Evolutionary conservation across 371 early-diverging fungal genomes (phyloP), one percentile per base, ranked within the genome.

Genomic region (Rhizopus arrhizus): DNA sequence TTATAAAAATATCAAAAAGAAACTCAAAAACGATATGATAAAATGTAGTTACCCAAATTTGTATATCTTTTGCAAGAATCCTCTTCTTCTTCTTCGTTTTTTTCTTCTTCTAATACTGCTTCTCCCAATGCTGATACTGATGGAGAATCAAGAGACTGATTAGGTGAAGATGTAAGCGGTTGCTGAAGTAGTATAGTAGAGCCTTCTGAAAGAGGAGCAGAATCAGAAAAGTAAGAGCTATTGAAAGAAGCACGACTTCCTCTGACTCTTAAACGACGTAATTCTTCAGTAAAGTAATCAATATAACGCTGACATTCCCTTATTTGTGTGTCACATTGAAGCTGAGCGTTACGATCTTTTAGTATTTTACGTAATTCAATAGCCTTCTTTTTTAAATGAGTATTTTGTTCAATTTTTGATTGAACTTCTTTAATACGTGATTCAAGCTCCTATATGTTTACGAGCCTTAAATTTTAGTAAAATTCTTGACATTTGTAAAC

Each of bases 291-390:
- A 50, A 96, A 81, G 61, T 86, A 95, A 36, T 87, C 88, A 57
- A 95, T 83, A 33, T 91, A 88, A 59, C 87, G 85, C 65, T 92
- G 86, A 13, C 86, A 84, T 41, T 95, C 94, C 54, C 70, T 75
- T 50, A 94, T 78, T 58, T 88, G 85, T 42, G 81, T 75, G 70
- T 95, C 89, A 62, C 91, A 90, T 64, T 91, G 88, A 50, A 88
- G 80, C 33, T 81, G 76, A 36, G 87, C 86, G 57, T 80, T 85
- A 10, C 63, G 53, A 77, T 91, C 91, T 34, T 68, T 76, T 9
- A 90, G 72, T 65, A 85, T 70, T 31, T 77, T 61, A 29, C 85
- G 81, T 70, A 93, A 76, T 50, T 83, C 70, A 51, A 85, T 75
- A 4, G 92, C 89, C 55, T 88, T 91, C n/a, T 83, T 75, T 43